Evolutionary conservation across 768 basidiomycete genomes (phyloP).

Genomic region (Mycena floridula): DNA sequence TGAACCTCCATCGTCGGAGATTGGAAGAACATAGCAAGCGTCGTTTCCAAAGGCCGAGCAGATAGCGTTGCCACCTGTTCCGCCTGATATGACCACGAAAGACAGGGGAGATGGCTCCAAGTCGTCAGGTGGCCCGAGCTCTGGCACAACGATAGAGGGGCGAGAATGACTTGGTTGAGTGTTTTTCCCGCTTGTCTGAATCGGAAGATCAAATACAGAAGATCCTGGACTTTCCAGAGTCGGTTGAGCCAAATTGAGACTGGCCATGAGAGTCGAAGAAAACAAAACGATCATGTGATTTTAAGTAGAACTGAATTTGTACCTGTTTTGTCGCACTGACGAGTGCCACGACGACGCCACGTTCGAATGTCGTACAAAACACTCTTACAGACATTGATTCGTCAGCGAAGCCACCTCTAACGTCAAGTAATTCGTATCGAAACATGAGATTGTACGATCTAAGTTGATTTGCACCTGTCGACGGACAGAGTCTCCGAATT

Average conservation of each 20-base stretch:
- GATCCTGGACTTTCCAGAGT: slow-evolving; percentile 70
- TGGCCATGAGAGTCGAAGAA: too few species aligned
- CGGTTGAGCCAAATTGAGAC: too few species aligned
- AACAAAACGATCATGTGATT: too few species aligned
- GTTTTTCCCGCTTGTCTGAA: slow-evolving; percentile 24
- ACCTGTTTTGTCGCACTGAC: too few species aligned
- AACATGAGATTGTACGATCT: too few species aligned
- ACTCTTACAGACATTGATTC: too few species aligned
- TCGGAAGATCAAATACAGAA: slow-evolving; percentile 70
- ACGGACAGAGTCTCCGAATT: slow-evolving; percentile 31
- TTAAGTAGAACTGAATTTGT: too few species aligned
- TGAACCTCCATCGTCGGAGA: slow-evolving; percentile 94
- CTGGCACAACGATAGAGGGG: neutral
- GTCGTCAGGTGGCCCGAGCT: neutral
- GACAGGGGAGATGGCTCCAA: slow-evolving; percentile 19
- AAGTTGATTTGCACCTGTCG: slow-evolving; percentile 27
- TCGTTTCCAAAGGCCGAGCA: slow-evolving; percentile 71
- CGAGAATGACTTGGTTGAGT: too few species aligned
- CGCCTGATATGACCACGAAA: slow-evolving; percentile 81
- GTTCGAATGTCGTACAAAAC: too few species aligned
- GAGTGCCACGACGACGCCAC: too few species aligned
- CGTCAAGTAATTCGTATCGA: too few species aligned
- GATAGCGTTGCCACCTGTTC: slow-evolving; percentile 92
- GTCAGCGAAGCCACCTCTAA: too few species aligned
- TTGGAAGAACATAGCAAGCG: slow-evolving; percentile 82